These are phyloP conservation scores for Claviceps pazoutovae DNA, from an alignment of 2,329 filamentous ascomycete genomes.

Conservation along the genomic window DNA sequence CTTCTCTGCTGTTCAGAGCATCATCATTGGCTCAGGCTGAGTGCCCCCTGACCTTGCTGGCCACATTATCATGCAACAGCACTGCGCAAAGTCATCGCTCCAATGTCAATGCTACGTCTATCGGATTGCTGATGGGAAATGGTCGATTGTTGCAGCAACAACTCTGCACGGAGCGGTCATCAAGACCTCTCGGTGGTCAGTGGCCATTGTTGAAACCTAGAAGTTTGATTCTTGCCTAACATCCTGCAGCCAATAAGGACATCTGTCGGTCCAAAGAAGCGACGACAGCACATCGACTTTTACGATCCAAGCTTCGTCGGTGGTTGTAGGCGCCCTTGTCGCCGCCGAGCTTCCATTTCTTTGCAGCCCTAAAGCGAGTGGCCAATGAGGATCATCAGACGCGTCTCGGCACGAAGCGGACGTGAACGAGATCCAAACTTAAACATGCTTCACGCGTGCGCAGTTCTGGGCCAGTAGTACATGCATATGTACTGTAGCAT, in stretches of 20 bases:
- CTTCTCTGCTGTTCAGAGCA: background rate
- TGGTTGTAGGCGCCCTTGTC: slow-evolving; percentile 1
- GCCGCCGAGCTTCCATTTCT: background rate
- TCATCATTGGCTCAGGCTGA: background rate
- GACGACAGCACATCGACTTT: background rate
- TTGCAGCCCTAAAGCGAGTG: background rate
- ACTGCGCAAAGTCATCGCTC: background rate
- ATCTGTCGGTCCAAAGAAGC: background rate
- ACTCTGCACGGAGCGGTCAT: background rate
- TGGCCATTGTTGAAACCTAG: background rate
- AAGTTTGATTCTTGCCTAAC: background rate
- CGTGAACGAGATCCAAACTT: slow-evolving; percentile 5
- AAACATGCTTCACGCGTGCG: slow-evolving; percentile 1
- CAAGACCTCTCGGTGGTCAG: background rate
- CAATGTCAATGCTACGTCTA: background rate
- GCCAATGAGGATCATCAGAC: slow-evolving; percentile 3
- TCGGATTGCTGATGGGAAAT: background rate
- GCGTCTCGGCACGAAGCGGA: slow-evolving; percentile 3
- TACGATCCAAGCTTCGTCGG: background rate
- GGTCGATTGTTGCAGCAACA: background rate
- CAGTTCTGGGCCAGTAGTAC: background rate
- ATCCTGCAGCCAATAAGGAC: slow-evolving; percentile 1
- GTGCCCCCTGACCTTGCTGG: background rate
- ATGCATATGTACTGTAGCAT: background rate
- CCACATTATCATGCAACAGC: background rate